Conservation (phyloP, 345 rosid species). For the Tarenaya hassleriana region DNA sequence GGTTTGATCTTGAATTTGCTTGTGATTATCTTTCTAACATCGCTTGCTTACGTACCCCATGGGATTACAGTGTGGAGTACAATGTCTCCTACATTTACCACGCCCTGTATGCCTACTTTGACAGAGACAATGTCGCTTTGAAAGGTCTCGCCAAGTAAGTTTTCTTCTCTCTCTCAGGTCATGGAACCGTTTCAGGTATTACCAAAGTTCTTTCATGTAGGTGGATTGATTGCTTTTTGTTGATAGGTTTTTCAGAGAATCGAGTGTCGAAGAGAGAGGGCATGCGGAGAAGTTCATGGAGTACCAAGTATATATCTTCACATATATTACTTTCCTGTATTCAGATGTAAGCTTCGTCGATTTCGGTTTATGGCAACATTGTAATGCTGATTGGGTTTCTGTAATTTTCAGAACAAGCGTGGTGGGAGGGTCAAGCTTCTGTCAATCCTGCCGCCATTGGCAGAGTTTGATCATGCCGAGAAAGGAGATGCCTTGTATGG, state of each 20-base stretch:
- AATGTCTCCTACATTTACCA: conserved; percentile 74
- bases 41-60: not conserved
- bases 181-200: not conserved
- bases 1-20: not conserved
- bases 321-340: too few relatives aligned
- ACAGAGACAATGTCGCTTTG: conserved; percentile 71
- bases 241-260: conserved; percentile 67
- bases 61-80: conserved; percentile 65
- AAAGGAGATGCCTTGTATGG: conserved; percentile 85
- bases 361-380: not conserved
- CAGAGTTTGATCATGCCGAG: conserved; percentile 63
- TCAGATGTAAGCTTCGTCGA: too few relatives aligned
- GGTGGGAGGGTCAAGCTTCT: conserved; percentile 65
- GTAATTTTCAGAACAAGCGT: conserved; percentile 43
- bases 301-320: conserved; percentile 50
- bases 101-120: conserved; percentile 73
- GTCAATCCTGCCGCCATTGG: conserved; percentile 47
- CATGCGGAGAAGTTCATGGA: conserved; percentile 83
- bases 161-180: not conserved
- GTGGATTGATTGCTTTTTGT: conserved; percentile 4
- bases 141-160: conserved; percentile 69
- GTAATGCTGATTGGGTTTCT: conserved; percentile 4
- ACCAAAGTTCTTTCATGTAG: not conserved
- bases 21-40: not conserved
- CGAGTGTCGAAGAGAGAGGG: conserved; percentile 69